These are phyloP conservation scores for Monosporascus sp. DNA, from an alignment of 2,329 filamentous ascomycete genomes.

Conservation along the genomic window DNA sequence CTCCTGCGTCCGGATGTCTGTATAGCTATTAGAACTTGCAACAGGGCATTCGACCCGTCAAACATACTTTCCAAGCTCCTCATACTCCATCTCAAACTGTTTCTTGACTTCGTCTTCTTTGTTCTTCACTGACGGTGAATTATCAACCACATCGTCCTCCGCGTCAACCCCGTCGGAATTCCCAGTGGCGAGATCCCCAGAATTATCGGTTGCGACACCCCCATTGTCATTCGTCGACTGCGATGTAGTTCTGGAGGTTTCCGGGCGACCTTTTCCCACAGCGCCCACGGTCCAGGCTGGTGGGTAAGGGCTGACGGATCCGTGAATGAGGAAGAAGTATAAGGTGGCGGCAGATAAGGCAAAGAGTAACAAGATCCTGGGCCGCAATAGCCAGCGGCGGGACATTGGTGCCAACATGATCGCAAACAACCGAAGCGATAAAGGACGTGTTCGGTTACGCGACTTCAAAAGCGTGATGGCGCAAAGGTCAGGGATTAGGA, in stretches of 20 bases:
- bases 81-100: conserved; percentile 37
- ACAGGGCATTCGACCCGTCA: background rate
- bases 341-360: conserved; percentile 34
- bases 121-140: conserved; percentile 3
- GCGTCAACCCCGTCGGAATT: background rate
- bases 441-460: background rate
- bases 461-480: background rate
- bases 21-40: conserved; percentile 19
- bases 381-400: conserved; percentile 32
- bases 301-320: conserved; percentile 20
- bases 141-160: background rate
- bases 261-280: background rate
- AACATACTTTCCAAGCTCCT: conserved; percentile 30
- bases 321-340: conserved; percentile 39
- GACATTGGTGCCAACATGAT: conserved; percentile 28
- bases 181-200: background rate
- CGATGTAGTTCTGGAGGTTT: background rate
- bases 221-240: background rate
- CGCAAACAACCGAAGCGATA: conserved; percentile 6
- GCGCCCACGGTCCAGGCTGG: conserved; percentile 8
- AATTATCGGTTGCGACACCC: conserved; percentile 7
- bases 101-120: conserved; percentile 24
- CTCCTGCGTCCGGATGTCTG: conserved; percentile 42
- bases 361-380: conserved; percentile 37
- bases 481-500: background rate